Evolutionary conservation across 345 rosid species (phyloP), one percentile per base, ranked within the genome.

Genomic region (Heritiera fomes): DNA sequence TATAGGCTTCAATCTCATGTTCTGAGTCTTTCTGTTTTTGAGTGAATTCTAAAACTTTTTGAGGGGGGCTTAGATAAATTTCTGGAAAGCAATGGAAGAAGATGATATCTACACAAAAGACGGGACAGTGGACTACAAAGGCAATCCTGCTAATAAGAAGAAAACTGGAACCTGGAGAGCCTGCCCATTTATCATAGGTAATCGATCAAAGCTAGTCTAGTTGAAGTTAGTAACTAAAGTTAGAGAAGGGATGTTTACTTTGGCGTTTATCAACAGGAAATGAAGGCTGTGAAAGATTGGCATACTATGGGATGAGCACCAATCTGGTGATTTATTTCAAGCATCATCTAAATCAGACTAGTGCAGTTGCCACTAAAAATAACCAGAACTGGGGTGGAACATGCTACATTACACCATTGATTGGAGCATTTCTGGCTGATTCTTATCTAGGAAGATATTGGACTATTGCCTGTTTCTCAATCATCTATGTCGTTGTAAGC

Each of bases 401-500:
- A 41, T 93, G 98, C 82, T 95, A 91, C 61, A 79, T 91, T 59
- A 93, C 97, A 43, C 93, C 98, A 40, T 82, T 95, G 81, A 84
- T 93, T n/a, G 98, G 98, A 82, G 98, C 97, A 52, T 93, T 94
- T 84, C 12, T 93, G 1, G 95, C 94, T 1, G 98, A 94, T 89
- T 90, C 98, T 49, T 94, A 91, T 77, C 87, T 94, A 0, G 95
- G 97, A 71, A 87, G 98, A 77, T 94, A 87, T 72, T 89, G 93
- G 93, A 94, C 98, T 7, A 93, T 94, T 72, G 92, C 96, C 60
- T 77, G 83, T 63, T 93, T 91, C 85, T 88, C 92, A 8, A 77
- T 83, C 78, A 78, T 93, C 77, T 94, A 91, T 89, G 86, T 91
- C 34, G 5, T 75, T 40, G 97, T 93, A 47, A 14, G 85, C 28